These are phyloP conservation scores for Globisporangium polare DNA, from an alignment of 352 stramenopile genomes.

Conservation along the genomic window DNA sequence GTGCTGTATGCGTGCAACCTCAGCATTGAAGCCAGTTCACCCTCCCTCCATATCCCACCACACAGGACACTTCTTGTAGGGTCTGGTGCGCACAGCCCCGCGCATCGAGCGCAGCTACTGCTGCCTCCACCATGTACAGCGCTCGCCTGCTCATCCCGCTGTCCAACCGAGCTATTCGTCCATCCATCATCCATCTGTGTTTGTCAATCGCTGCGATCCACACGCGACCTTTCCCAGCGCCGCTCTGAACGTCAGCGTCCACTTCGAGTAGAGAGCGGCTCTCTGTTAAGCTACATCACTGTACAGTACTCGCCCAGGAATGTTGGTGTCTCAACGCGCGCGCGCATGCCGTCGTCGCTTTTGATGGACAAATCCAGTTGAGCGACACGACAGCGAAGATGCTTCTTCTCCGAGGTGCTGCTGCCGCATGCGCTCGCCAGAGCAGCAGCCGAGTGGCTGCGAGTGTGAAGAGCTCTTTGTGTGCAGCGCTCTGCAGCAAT, in stretches of 20 bases:
- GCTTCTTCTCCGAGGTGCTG: background rate
- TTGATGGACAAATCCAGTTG: background rate
- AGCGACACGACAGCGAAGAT: background rate
- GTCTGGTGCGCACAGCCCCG: too few relatives aligned
- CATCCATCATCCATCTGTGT: slow-evolving; percentile 6
- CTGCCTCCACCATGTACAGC: background rate
- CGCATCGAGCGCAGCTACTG: background rate
- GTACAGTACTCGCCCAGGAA: background rate
- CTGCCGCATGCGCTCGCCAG: slow-evolving; percentile 4
- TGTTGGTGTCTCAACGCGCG: background rate
- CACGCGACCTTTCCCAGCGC: background rate
- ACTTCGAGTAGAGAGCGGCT: background rate
- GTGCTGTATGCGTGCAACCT: background rate
- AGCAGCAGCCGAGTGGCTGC: background rate
- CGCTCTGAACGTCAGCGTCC: background rate
- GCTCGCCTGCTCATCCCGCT: too few relatives aligned
- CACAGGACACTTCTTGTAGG: background rate
- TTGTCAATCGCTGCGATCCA: background rate
- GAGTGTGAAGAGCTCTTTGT: background rate
- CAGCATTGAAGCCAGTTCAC: background rate
- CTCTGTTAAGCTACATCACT: background rate
- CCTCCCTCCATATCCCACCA: background rate
- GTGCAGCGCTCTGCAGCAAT: background rate
- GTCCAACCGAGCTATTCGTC: too few relatives aligned
- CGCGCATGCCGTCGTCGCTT: background rate